A percentile compares a stretch with the other conserved stretches of the same genome.
Evolutionary conservation across 257 asterid genomes (phyloP).

Genomic region (Paraleonurus japonicus): DNA sequence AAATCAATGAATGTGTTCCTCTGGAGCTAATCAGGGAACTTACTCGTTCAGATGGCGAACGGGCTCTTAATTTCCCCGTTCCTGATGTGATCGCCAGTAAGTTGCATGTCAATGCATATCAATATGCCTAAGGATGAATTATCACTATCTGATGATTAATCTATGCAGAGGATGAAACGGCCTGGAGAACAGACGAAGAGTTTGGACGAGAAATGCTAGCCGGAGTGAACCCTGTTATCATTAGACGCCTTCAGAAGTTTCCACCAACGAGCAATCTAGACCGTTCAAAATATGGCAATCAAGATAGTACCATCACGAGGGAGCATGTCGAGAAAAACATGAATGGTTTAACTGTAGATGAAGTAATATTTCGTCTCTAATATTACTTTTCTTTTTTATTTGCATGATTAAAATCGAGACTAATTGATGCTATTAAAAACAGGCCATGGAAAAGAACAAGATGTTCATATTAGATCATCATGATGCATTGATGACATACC

Average conservation of each 20-base stretch:
- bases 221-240: conserved; percentile 86
- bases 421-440: conserved; percentile 18
- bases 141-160: background rate
- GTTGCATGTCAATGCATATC: background rate
- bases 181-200: conserved; percentile 97
- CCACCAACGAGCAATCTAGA: conserved; percentile 80
- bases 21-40: conserved; percentile 72
- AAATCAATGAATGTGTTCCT: conserved; percentile 54
- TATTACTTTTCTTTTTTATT: background rate
- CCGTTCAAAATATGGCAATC: conserved; percentile 53
- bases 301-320: conserved; percentile 57
- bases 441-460: conserved; percentile 56
- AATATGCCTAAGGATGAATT: background rate
- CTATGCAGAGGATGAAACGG: conserved; percentile 64
- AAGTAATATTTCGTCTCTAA: conserved; percentile 42
- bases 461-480: conserved; percentile 86
- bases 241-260: conserved; percentile 68
- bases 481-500: conserved; percentile 79
- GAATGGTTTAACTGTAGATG: conserved; percentile 61
- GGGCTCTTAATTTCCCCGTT: conserved; percentile 59
- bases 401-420: background rate
- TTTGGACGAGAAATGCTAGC: conserved; percentile 95
- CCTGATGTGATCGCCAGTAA: conserved; percentile 84
- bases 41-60: conserved; percentile 63
- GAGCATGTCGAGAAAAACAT: conserved; percentile 60